Evolutionary conservation across 345 rosid genomes (phyloP).

Genomic region (Linum trigynum): DNA sequence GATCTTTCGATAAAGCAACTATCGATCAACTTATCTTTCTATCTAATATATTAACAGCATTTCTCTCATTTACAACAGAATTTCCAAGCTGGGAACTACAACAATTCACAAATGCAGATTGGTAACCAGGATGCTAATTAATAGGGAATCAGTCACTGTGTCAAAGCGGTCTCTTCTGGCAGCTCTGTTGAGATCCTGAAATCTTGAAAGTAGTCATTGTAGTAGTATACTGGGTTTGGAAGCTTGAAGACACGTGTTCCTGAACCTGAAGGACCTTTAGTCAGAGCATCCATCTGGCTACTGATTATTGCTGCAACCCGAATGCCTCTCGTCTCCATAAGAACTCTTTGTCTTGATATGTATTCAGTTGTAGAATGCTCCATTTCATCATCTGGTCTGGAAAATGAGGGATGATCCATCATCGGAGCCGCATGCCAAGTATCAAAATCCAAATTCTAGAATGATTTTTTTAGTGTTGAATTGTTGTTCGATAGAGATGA

Average conservation of each 20-base stretch:
- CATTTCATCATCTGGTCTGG: slow-evolving; percentile 43
- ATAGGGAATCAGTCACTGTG: background rate
- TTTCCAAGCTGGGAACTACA: background rate
- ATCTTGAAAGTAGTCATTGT: slow-evolving; percentile 10
- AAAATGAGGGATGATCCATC: background rate
- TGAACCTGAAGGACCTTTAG: slow-evolving; percentile 17
- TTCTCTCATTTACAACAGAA: slow-evolving; percentile 5
- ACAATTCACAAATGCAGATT: background rate
- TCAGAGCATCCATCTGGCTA: slow-evolving; percentile 60
- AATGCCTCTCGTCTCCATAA: slow-evolving; percentile 26
- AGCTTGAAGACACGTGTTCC: slow-evolving; percentile 52
- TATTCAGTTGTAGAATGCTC: slow-evolving; percentile 29
- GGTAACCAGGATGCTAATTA: background rate
- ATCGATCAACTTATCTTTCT: background rate
- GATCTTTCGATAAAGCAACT: background rate
- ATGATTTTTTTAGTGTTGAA: background rate
- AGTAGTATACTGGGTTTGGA: slow-evolving; percentile 43
- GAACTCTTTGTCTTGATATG: slow-evolving; percentile 27
- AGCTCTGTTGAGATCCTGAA: slow-evolving; percentile 13
- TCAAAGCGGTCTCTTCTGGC: slow-evolving; percentile 6
- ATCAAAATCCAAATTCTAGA: background rate
- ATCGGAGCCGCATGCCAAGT: too few relatives aligned
- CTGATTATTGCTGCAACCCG: slow-evolving; percentile 46
- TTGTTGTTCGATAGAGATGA: background rate
- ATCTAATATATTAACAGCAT: background rate